Evolutionary conservation across 208 protist genomes (phyloP), one percentile per base, ranked within the genome.

Genomic region (Leishmania major): DNA sequence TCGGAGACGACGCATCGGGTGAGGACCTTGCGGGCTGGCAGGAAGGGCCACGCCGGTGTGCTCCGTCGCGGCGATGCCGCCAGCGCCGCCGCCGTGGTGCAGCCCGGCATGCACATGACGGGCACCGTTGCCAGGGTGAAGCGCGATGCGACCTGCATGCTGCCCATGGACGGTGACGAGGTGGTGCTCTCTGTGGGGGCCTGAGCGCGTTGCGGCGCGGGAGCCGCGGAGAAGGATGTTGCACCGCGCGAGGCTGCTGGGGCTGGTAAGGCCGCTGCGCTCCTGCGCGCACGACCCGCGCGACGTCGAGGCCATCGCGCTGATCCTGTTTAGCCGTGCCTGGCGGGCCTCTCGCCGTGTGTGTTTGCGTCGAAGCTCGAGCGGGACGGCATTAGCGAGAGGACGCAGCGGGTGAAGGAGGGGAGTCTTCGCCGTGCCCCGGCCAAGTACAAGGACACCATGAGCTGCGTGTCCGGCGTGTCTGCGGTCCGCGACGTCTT

Each of bases 91-190:
- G 40, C 40, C 40, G 40, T 43, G 40, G 40, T 43, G 40, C 40
- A 43, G 40, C 1, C 40, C 40, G 40, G 40, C 40, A 91, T 88
- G 79, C 87, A 87, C 66, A 90, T 93, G 84, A 89, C 80, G 7
- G 94, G 92, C 78, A 88, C 94, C 6, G 87, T 97, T 59, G 92
- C 89, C 2, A 89, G 89, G 69, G 94, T 95, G 37, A 93, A 94
- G 78, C 89, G 91, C 74, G 93, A 94, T 81, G 92, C 87, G 35
- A 95, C 93, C 35, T 94, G 93, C 86, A 90, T 85, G 13, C 82
- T 96, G 25, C 83, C 95, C 31, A 89, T 95, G 43, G 1, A 3
- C 43, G 43, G 3, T 45, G 43, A 45, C 43, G 43, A 45, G 43
- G 43, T 45, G 43, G 43, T 7, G 43, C 43, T 45, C 43, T 45